Base-by-base conservation (phyloP, 2,329 filamentous ascomycete species). In the Fusarium foetens region DNA sequence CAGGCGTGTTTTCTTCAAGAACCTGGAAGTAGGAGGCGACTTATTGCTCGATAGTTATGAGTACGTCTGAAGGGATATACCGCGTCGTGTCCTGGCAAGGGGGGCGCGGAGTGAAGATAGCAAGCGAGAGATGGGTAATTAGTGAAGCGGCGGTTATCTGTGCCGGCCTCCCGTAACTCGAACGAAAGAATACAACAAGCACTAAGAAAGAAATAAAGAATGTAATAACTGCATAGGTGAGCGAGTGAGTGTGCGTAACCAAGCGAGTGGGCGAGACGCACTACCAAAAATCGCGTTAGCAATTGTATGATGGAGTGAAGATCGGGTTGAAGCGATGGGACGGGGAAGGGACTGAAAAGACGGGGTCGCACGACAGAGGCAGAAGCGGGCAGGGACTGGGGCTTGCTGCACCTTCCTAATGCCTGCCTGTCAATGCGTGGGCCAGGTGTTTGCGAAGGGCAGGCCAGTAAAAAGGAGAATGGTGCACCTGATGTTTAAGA, bases 261-360 rank as follows among this genome's bases (percentile, higher is more conserved):
- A 74, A 73, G 71, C 64, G 71, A 74, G 61, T 72, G 71, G 71
- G 66, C 71, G 64, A 73, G 67, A 69, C 71, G 71, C 71, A 74
- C 71, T 68, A 74, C 67, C 64, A 72, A 72, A 63, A 68, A 71
- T 55, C 60, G 68, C 57, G 71, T 69, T 69, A 73, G 60, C 60
- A 69, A 73, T 72, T 72, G 68, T 66, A 46, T 62, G 71, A 58
- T 66, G 53, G 64, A 69, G 54, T 51, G 58, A 72, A 72, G 71
- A 73, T 74, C 59, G 63, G 58, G 57, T 52, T 52, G 71, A 65
- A 66, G 64, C 42, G 54, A 66, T 57, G 55, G 63, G 70, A 73
- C 46, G 58, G 58, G 55, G 70, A 63, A 63, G 68, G 54, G 59
- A 73, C 43, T 65, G 66, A 43, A 61, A 66, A 64, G 54, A 72